Percentiles rank a stretch among this genome's conserved stretches.
These are phyloP conservation scores for Boletus subcaerulescens DNA, from an alignment of 768 basidiomycete genomes.

Conservation along the genomic window DNA sequence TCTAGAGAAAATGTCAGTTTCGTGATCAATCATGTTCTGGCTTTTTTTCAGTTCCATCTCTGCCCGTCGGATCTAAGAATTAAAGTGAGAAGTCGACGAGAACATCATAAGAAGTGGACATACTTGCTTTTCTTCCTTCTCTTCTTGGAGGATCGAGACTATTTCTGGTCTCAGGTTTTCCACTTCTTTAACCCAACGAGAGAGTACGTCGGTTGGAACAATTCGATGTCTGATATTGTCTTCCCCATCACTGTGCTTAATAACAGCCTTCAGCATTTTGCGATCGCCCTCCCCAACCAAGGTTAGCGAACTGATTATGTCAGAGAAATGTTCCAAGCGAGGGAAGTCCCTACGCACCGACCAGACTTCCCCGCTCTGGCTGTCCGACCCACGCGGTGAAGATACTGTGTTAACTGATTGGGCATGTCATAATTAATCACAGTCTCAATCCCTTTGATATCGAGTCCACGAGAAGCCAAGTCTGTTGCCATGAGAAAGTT, in stretches of 20 bases:
- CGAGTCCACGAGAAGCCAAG: conserved; percentile 90
- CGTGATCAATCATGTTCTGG: conserved; percentile 92
- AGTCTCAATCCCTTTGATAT: conserved; percentile 96
- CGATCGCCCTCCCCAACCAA: conserved; percentile 95
- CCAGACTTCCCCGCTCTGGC: conserved; percentile 93
- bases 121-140: conserved; percentile 93
- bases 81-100: conserved; percentile 7
- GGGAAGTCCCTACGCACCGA: conserved; percentile 51
- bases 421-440: conserved; percentile 99
- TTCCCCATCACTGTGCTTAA: conserved; percentile 77
- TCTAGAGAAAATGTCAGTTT: conserved; percentile 86
- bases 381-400: conserved; percentile 96
- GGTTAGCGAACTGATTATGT: conserved; percentile 71
- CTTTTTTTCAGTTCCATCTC: conserved; percentile 97
- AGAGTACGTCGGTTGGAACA: conserved; percentile 70
- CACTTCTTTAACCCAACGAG: conserved; percentile 68
- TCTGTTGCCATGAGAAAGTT: conserved; percentile 97
- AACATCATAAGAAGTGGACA: conserved; percentile 13
- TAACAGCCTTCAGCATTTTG: conserved; percentile 93
- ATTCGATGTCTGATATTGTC: conserved; percentile 89
- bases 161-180: conserved; percentile 75
- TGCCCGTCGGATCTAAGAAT: conserved; percentile 69
- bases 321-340: conserved; percentile 2
- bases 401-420: conserved; percentile 84
- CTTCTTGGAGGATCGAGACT: conserved; percentile 76